phyloP scores from a whole-genome alignment of 768 basidiomycete genomes.

The Pleurotus djamor region DNA sequence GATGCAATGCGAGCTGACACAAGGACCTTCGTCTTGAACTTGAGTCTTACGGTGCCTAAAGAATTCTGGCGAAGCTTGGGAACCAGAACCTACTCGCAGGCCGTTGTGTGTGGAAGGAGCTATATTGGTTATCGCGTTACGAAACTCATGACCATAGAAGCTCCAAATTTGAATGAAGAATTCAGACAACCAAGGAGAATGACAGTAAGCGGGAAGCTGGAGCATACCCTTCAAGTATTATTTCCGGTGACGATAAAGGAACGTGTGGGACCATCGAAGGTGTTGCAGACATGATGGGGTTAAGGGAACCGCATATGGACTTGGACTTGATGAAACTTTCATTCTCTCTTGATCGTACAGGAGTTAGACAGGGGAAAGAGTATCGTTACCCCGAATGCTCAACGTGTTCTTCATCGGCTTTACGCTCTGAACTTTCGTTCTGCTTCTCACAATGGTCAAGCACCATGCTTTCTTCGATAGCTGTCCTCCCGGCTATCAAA shows the following conservation, averaged over 20 bases:
- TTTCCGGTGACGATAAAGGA: not conserved
- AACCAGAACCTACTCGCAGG: not conserved
- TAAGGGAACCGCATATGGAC: too few relatives aligned
- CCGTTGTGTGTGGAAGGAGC: not conserved
- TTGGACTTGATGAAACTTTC: too few relatives aligned
- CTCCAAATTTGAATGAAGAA: not conserved
- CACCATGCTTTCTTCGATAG: not conserved
- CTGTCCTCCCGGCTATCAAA: not conserved
- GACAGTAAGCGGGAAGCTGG: not conserved
- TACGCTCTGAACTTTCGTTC: not conserved
- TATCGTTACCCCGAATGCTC: not conserved
- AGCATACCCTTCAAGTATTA: not conserved
- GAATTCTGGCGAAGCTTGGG: not conserved
- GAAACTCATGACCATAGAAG: not conserved
- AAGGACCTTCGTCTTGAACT: not conserved
- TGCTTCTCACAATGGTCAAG: not conserved
- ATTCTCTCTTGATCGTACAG: not conserved
- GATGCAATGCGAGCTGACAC: not conserved
- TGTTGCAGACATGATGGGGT: too few relatives aligned
- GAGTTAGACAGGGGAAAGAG: not conserved
- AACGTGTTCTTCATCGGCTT: not conserved
- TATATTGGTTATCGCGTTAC: not conserved
- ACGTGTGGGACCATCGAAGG: too few relatives aligned
- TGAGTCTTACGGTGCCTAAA: too few relatives aligned
- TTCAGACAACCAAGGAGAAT: too few relatives aligned